Percentiles rank a stretch among this genome's conserved stretches.
These are phyloP conservation scores for Phaffomyces antillensis DNA, from an alignment of 805 yeast species.

Conservation along the genomic window DNA sequence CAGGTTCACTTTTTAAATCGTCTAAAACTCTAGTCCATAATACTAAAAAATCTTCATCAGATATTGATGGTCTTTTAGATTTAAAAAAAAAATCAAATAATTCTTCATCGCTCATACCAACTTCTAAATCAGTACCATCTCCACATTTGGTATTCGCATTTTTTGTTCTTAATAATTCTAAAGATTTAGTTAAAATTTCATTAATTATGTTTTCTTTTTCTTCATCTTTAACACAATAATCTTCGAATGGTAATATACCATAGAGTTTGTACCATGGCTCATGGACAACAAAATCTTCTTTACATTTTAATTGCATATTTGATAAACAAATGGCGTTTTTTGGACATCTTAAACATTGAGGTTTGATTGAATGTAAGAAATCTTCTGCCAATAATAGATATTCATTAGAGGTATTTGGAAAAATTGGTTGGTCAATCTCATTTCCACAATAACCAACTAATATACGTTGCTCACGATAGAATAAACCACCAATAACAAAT, in stretches of 20 bases:
- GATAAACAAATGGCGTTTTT: constrained; percentile 69
- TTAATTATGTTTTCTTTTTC: constrained; percentile 60
- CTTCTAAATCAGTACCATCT: constrained; percentile 37
- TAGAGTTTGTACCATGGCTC: constrained; percentile 49
- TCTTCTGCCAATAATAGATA: constrained; percentile 34
- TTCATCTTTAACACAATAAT: constrained; percentile 68
- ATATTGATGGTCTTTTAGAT: constrained; percentile 28
- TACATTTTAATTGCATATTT: constrained; percentile 55
- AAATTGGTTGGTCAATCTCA: constrained; percentile 40
- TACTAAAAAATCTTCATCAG: constrained; percentile 61
- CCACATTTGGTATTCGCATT: constrained; percentile 64
- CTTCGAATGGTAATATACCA: constrained; percentile 54
- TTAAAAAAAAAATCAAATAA: constrained; percentile 43
- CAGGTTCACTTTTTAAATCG: constrained; percentile 60
- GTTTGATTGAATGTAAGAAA: constrained; percentile 41
- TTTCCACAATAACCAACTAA: constrained; percentile 72
- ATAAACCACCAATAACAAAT: constrained; percentile 36
- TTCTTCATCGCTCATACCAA: constrained; percentile 45
- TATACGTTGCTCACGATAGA: constrained; percentile 60
- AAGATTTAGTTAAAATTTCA: constrained; percentile 58
- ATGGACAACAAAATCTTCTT: constrained; percentile 49
- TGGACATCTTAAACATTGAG: constrained; percentile 74
- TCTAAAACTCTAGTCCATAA: constrained; percentile 62
- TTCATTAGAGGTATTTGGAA: constrained; percentile 25
- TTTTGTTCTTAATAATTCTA: constrained; percentile 56